Conservation (phyloP, 495 filamentous ascomycete genomes). For the Penicillium canescens region DNA sequence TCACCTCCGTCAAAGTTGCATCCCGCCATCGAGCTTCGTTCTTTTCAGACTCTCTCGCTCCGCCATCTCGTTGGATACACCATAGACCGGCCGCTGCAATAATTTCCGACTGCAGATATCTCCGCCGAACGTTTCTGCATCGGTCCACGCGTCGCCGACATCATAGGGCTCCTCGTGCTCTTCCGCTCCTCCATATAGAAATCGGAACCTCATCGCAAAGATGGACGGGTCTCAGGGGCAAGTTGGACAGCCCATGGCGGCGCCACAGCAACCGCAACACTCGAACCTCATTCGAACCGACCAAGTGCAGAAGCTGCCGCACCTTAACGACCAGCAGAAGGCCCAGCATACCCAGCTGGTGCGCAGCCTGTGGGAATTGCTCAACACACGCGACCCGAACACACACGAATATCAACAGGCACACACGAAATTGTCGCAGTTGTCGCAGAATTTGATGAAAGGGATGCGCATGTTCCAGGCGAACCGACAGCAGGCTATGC, state of each 20-base stretch:
- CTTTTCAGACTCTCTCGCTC: too few species aligned
- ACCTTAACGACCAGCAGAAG: slow-evolving; percentile 61
- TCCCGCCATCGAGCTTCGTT: neutral
- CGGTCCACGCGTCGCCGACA: neutral
- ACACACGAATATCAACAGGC: slow-evolving; percentile 60
- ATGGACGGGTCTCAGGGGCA: slow-evolving; percentile 41
- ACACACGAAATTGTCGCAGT: slow-evolving; percentile 62
- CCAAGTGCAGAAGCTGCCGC: slow-evolving; percentile 50
- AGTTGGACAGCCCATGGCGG: slow-evolving; percentile 34
- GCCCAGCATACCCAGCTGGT: slow-evolving; percentile 66
- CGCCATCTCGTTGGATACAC: too few species aligned
- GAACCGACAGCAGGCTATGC: slow-evolving; percentile 41
- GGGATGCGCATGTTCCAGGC: slow-evolving; percentile 54
- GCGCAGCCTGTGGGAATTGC: slow-evolving; percentile 56
- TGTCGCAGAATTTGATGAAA: slow-evolving; percentile 62
- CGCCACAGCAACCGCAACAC: slow-evolving; percentile 40
- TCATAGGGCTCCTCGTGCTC: neutral
- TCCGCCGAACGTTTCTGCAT: neutral
- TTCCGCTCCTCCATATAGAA: neutral
- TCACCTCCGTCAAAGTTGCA: slow-evolving; percentile 1
- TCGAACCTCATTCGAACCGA: slow-evolving; percentile 53
- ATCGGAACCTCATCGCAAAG: slow-evolving; percentile 2
- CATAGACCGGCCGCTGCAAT: too few species aligned
- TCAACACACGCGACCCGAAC: slow-evolving; percentile 58
- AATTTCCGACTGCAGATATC: neutral